These are phyloP conservation scores for Endocalyx cinctus DNA, from an alignment of 2,329 filamentous ascomycete species.

Conservation along the genomic window DNA sequence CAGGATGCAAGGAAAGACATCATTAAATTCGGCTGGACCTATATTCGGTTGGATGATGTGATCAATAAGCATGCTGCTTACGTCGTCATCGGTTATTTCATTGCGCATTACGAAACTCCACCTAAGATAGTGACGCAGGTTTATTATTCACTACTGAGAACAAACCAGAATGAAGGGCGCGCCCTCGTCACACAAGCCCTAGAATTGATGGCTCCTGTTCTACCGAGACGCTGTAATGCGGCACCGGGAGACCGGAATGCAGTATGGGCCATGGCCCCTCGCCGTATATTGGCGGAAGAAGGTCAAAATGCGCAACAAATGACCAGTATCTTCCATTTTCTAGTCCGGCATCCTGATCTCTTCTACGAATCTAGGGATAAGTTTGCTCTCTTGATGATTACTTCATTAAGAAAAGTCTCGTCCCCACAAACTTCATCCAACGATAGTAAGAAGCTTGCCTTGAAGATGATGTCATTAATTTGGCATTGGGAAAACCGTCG, in stretches of 20 bases:
- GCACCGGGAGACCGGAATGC: constrained; percentile 67
- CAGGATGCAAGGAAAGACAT: constrained; percentile 95
- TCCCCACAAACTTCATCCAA: constrained; percentile 77
- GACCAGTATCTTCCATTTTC: constrained; percentile 95
- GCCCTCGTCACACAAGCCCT: constrained; percentile 89
- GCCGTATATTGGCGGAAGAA: constrained; percentile 89
- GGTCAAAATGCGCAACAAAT: constrained; percentile 93
- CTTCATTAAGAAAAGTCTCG: constrained; percentile 83
- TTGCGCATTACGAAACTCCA: constrained; percentile 93
- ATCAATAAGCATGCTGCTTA: constrained; percentile 99
- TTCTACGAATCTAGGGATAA: constrained; percentile 95
- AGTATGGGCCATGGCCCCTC: constrained; percentile 83
- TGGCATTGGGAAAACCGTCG: constrained; percentile 90
- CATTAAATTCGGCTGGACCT: constrained; percentile 99
- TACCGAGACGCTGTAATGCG: constrained; percentile 75
- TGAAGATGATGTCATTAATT: constrained; percentile 86
- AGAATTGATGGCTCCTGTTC: constrained; percentile 88
- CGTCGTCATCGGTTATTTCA: constrained; percentile 95
- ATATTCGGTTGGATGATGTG: constrained; percentile 95
- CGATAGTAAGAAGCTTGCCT: constrained; percentile 84
- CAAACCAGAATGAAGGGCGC: constrained; percentile 91
- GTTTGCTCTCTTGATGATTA: constrained; percentile 83
- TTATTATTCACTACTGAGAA: constrained; percentile 84
- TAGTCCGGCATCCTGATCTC: constrained; percentile 84
- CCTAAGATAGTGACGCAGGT: constrained; percentile 94